Evolutionary conservation across 768 basidiomycete species (phyloP), one percentile per base, ranked within the genome.

Genomic region (Kwoniella bestiolae): DNA sequence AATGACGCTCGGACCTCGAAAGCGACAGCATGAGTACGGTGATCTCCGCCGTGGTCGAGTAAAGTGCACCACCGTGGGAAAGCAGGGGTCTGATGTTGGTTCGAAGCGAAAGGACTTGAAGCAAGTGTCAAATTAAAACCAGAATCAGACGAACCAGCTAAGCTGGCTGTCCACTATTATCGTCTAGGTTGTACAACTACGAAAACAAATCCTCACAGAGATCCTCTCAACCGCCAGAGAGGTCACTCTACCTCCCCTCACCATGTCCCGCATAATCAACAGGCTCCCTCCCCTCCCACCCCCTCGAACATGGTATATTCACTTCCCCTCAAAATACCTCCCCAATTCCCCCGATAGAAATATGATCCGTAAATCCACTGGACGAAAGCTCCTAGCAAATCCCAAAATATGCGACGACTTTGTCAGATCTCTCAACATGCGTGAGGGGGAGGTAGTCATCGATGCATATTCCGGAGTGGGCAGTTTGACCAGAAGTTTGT

Each of bases 381-480:
- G 63, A 28, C 53, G 77, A 47, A 51, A 70, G 28, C 45, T 69
- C 1, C 38, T 76, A 5, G 63, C 71, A 11, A 69, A 64, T 41
- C 60, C 51, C 8, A 26, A 61, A 2, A 31, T 69, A 8, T 52
- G 51, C 29, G 71, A 78, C 63, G 34, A 65, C 16, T 73, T 74
- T 35, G 74, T 73, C 25, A 56, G 56, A 26, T 59, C 72, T 1
- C 34, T 78, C 6, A 51, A 60, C 9, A 47, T 78, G 5, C 31
- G 68, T 16, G 16, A 25, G 14, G 65, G 66, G 14, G 74, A 78
- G 32, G 68, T 78, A 3, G 59, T 78, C 1, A 38, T 78, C 2
- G 77, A 78, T 25, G 52, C 56, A 1, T 74, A 67, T 50, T 29
- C 67, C 12, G 77, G 77, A 8, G 62, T 63, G 1, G 77, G 77